phyloP scores from a whole-genome alignment of 345 rosid species.

The Pugionium cornutum region DNA sequence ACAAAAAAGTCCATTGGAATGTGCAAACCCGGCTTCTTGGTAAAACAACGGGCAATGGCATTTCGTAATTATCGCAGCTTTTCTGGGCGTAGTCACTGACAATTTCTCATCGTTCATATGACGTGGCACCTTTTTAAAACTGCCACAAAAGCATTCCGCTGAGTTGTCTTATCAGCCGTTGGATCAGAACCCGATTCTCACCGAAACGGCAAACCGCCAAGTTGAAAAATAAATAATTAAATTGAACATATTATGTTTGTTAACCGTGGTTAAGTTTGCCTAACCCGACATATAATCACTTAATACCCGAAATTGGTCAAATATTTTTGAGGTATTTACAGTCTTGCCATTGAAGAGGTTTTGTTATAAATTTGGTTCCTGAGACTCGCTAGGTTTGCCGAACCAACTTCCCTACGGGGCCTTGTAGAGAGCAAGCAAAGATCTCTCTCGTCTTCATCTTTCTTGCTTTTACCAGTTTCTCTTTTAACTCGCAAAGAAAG shows the following conservation, averaged over 20 bases:
- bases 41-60: constrained; percentile 42
- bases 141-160: constrained; percentile 20
- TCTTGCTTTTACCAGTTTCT: neutral
- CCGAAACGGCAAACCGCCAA: constrained; percentile 32
- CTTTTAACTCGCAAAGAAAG: constrained; percentile 4
- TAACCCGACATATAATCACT: constrained; percentile 25
- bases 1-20: too few species aligned
- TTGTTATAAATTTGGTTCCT: constrained; percentile 37
- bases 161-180: constrained; percentile 32
- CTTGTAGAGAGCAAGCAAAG: neutral
- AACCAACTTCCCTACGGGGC: constrained; percentile 36
- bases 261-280: constrained; percentile 39
- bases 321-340: constrained; percentile 23
- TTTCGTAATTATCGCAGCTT: constrained; percentile 15
- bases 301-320: constrained; percentile 29
- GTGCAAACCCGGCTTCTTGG: neutral
- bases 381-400: constrained; percentile 46
- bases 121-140: constrained; percentile 37
- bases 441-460: neutral
- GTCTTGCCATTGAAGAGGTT: constrained; percentile 23
- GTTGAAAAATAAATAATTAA: neutral
- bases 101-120: constrained; percentile 21
- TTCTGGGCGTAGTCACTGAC: constrained; percentile 2
- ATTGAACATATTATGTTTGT: neutral
- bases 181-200: constrained; percentile 36